These are phyloP conservation scores for Aspergillus biplanus DNA, from an alignment of 495 filamentous ascomycete genomes.

Conservation along the genomic window DNA sequence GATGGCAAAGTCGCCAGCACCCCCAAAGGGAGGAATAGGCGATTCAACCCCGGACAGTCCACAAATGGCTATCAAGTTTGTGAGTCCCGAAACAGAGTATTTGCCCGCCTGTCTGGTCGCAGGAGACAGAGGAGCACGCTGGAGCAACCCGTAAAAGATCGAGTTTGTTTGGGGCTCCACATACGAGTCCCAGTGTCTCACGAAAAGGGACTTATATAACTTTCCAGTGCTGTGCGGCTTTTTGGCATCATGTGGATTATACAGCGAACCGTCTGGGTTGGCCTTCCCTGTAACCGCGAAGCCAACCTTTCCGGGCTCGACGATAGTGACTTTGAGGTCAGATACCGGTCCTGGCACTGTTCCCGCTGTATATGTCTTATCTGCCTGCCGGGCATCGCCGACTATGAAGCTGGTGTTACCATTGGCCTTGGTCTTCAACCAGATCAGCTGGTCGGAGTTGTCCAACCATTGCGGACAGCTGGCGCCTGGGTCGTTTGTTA, in stretches of 20 bases:
- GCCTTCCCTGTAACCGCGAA: conserved; percentile 69
- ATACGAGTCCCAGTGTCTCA: conserved; percentile 67
- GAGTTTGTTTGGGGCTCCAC: conserved; percentile 65
- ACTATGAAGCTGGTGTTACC: conserved; percentile 68
- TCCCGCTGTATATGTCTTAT: conserved; percentile 62
- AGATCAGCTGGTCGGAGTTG: conserved; percentile 63
- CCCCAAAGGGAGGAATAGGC: conserved; percentile 64
- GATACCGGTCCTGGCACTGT: conserved; percentile 68
- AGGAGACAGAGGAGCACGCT: conserved; percentile 46
- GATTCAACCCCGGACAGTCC: conserved; percentile 51
- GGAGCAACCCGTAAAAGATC: conserved; percentile 73
- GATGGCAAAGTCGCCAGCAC: conserved; percentile 62
- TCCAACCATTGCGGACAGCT: conserved; percentile 80
- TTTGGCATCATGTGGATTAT: conserved; percentile 57
- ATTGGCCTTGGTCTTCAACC: conserved; percentile 65
- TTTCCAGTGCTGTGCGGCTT: conserved; percentile 55
- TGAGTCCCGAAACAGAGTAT: conserved; percentile 50
- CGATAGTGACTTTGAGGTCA: conserved; percentile 71
- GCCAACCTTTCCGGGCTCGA: conserved; percentile 66
- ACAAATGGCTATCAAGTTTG: conserved; percentile 50
- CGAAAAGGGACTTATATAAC: conserved; percentile 60
- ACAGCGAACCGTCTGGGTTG: conserved; percentile 58
- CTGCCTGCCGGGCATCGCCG: conserved; percentile 58
- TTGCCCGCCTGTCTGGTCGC: conserved; percentile 43
- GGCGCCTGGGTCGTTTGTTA: conserved; percentile 65